Evolutionary conservation across 2,329 filamentous ascomycete species (phyloP).

Genomic region (Epichloe glyceriae): DNA sequence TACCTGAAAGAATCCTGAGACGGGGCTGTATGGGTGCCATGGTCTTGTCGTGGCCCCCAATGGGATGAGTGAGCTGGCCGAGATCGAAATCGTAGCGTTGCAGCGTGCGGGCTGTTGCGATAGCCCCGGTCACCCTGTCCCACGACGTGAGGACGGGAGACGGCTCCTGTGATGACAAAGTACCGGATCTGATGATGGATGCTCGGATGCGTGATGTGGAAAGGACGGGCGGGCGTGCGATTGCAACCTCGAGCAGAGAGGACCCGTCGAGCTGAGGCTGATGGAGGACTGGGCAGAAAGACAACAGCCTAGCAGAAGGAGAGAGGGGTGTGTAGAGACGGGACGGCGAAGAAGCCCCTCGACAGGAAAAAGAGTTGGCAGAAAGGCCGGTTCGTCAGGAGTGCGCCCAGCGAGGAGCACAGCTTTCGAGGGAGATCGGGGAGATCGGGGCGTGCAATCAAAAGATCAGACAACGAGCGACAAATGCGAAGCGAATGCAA

Average conservation of each 20-base stretch:
- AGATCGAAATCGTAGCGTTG: constrained; percentile 18
- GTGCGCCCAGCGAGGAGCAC: constrained; percentile 10
- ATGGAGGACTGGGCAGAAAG: neutral
- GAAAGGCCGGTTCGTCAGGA: constrained; percentile 9
- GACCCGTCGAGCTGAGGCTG: constrained; percentile 3
- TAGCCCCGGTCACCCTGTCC: constrained; percentile 19
- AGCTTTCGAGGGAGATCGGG: constrained; percentile 2
- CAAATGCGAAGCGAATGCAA: constrained; percentile 6
- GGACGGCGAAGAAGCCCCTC: neutral
- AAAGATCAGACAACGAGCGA: constrained; percentile 3
- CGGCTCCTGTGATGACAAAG: constrained; percentile 7
- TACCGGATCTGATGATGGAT: constrained; percentile 6
- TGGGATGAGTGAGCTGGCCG: constrained; percentile 21
- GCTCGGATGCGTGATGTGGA: constrained; percentile 2
- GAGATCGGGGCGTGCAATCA: constrained; percentile 5
- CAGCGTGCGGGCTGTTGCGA: constrained; percentile 19
- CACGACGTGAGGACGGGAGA: constrained; percentile 11
- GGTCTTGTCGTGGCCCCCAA: constrained; percentile 24
- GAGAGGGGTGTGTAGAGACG: constrained; percentile 3
- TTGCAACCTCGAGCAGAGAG: constrained; percentile 1
- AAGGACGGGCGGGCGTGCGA: neutral
- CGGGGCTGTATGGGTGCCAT: constrained; percentile 49
- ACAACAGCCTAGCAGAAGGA: neutral
- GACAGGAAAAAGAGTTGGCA: neutral
- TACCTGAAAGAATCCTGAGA: constrained; percentile 49